These are phyloP conservation scores for Apiospora aurea DNA, from an alignment of 2,329 filamentous ascomycete genomes.

Conservation along the genomic window DNA sequence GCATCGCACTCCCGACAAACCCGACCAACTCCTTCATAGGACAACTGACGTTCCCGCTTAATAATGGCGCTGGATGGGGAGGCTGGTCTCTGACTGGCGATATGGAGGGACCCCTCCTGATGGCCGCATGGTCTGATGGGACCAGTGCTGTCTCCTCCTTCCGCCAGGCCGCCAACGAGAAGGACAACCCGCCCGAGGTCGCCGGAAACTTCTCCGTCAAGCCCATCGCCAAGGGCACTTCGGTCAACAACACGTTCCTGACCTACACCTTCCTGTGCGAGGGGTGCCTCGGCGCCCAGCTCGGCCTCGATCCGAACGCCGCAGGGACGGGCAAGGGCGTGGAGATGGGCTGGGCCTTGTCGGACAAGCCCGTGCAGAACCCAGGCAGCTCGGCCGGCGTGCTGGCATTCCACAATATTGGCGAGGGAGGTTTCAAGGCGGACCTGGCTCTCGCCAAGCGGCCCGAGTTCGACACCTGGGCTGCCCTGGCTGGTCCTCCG, in stretches of 20 bases:
- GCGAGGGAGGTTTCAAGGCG: slow-evolving; percentile 41
- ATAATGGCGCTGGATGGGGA: slow-evolving; percentile 51
- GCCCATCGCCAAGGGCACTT: slow-evolving; percentile 51
- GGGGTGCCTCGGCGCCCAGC: slow-evolving; percentile 40
- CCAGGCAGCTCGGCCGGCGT: slow-evolving; percentile 34
- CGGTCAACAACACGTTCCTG: slow-evolving; percentile 50
- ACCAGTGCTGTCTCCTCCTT: slow-evolving; percentile 50
- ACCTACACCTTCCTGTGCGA: slow-evolving; percentile 56
- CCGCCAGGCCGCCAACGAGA: slow-evolving; percentile 51
- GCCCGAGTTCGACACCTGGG: slow-evolving; percentile 47
- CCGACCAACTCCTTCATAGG: slow-evolving; percentile 52
- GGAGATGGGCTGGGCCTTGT: slow-evolving; percentile 48
- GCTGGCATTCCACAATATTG: slow-evolving; percentile 43
- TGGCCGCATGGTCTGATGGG: slow-evolving; percentile 51
- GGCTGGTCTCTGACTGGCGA: slow-evolving; percentile 52
- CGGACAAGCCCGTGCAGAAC: slow-evolving; percentile 35
- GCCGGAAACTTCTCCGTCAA: slow-evolving; percentile 48
- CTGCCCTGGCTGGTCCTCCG: slow-evolving; percentile 47
- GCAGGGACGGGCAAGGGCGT: slow-evolving; percentile 34
- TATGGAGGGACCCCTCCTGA: slow-evolving; percentile 53
- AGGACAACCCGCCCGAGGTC: slow-evolving; percentile 51
- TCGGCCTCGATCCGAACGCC: slow-evolving; percentile 37
- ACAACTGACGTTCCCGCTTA: slow-evolving; percentile 51
- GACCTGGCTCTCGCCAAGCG: slow-evolving; percentile 45
- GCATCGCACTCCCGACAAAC: slow-evolving; percentile 51